A percentile compares a stretch with the other conserved stretches of the same genome.
phyloP scores from a whole-genome alignment of 2,329 filamentous ascomycete species.

The Colletotrichum sp. region DNA sequence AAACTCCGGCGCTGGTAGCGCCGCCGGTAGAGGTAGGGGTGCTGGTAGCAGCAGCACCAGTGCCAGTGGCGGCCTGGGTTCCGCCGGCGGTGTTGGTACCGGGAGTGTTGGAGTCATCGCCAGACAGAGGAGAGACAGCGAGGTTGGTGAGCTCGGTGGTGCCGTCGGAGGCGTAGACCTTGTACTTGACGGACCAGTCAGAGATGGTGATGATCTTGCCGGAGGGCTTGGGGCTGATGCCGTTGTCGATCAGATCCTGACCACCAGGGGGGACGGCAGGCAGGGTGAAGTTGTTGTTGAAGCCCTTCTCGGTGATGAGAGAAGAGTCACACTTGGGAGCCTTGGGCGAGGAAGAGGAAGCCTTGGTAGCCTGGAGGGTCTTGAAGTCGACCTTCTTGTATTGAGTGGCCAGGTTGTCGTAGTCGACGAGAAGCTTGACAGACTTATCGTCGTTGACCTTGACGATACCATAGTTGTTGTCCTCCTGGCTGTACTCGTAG shows the following conservation, averaged over 20 bases:
- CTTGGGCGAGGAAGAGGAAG: conserved; percentile 52
- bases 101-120: conserved; percentile 49
- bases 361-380: conserved; percentile 67
- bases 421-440: conserved; percentile 67
- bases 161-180: conserved; percentile 46
- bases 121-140: conserved; percentile 50
- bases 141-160: conserved; percentile 45
- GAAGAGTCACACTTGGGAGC: conserved; percentile 68
- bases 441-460: conserved; percentile 62
- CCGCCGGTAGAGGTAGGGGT: conserved; percentile 33
- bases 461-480: conserved; percentile 70
- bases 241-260: conserved; percentile 76
- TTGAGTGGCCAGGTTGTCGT: conserved; percentile 75
- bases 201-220: conserved; percentile 74
- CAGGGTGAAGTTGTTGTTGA: conserved; percentile 81
- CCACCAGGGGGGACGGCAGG: conserved; percentile 72
- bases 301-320: conserved; percentile 72
- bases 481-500: conserved; percentile 80
- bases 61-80: neutral
- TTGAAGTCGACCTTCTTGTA: conserved; percentile 77
- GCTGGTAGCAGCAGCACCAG: neutral
- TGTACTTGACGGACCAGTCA: conserved; percentile 61
- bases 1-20: conserved; percentile 20
- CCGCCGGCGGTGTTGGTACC: conserved; percentile 44
- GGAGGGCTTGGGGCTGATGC: conserved; percentile 67